These are phyloP conservation scores for Calonectria henricotiae DNA, from an alignment of 2,329 filamentous ascomycete species.

Conservation along the genomic window DNA sequence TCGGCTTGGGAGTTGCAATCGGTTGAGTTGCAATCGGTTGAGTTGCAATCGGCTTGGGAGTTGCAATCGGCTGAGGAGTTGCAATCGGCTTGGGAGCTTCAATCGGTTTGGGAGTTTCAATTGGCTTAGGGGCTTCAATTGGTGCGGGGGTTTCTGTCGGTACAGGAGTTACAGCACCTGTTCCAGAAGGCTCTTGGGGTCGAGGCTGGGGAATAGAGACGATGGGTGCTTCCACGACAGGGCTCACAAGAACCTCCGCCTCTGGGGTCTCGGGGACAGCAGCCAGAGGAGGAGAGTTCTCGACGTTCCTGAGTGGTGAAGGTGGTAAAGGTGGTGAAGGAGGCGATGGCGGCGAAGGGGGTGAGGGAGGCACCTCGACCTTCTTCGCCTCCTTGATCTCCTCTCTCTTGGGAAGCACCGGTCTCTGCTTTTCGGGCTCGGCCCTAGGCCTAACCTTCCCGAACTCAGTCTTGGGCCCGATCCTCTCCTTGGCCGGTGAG, in stretches of 20 bases:
- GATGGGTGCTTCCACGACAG: conserved; percentile 24
- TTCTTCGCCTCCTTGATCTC: neutral
- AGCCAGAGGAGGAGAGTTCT: conserved; percentile 31
- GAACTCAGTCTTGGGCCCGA: neutral
- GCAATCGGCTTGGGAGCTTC: neutral
- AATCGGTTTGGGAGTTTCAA: neutral
- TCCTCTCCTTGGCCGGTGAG: conserved; percentile 20
- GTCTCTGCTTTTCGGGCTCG: conserved; percentile 36
- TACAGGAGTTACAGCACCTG: conserved; percentile 4
- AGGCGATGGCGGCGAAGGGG: neutral
- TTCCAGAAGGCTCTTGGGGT: conserved; percentile 42
- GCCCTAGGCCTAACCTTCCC: neutral
- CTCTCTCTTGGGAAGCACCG: neutral
- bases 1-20: neutral
- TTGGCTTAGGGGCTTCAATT: neutral
- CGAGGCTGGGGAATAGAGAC: conserved; percentile 38
- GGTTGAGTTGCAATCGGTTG: no score
- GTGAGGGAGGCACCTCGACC: neutral
- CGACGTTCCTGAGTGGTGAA: conserved; percentile 8
- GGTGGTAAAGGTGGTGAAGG: neutral
- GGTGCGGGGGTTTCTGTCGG: neutral
- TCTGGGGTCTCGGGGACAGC: conserved; percentile 41
- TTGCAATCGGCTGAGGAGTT: neutral
- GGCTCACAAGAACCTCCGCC: conserved; percentile 24
- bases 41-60: no score